Base-by-base conservation (phyloP, 2,329 filamentous ascomycete species). In the Aspergillus sp. region DNA sequence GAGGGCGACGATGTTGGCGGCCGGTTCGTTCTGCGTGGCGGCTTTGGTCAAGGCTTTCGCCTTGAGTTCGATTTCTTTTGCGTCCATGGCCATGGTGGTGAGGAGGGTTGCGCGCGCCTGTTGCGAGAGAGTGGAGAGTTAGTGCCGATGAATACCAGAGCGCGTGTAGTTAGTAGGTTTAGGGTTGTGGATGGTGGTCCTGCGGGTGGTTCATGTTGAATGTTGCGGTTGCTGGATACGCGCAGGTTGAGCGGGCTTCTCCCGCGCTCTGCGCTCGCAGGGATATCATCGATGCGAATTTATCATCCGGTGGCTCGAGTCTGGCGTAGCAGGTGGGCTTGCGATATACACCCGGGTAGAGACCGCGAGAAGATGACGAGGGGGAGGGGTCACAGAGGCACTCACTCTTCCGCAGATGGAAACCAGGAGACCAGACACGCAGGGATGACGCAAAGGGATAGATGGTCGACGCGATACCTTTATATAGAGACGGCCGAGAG, bases 31-130 rank as follows among this genome's bases (percentile, higher is more conserved):
- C 52, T 86, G 84, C 44, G 80, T 78, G 41, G 89, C 80, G 20
- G 90, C 89, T 76, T 96, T 96, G 63, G 82, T 84, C 66, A 97
- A 82, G 67, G 87, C 85, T 75, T 89, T 88, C 66, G 91, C 85
- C 72, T 86, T 86, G 65, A 86, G 77, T 64, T 87, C 84, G 50
- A 97, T 88, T 68, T 93, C 89, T 74, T 90, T 89, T 66, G 86
- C 83, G 65, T 96, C 88, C 88, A 96, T 91, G 50, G 64, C 55
- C 60, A 62, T 57, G 36, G 50, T 55, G 46, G 25, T 25, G 23
- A 34, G 19, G 47, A 43, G 40, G 34, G 19, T 43, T 34, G 46
- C 45, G 17, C 20, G 44, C 34, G 29, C 46, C 45, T 49, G 34
- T 52, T 17, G 13, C 23, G 21, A 47, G 32, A 32, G 14, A 47